phyloP scores from a whole-genome alignment of 2,329 filamentous ascomycete genomes.

The Xenoacremonium recifei region DNA sequence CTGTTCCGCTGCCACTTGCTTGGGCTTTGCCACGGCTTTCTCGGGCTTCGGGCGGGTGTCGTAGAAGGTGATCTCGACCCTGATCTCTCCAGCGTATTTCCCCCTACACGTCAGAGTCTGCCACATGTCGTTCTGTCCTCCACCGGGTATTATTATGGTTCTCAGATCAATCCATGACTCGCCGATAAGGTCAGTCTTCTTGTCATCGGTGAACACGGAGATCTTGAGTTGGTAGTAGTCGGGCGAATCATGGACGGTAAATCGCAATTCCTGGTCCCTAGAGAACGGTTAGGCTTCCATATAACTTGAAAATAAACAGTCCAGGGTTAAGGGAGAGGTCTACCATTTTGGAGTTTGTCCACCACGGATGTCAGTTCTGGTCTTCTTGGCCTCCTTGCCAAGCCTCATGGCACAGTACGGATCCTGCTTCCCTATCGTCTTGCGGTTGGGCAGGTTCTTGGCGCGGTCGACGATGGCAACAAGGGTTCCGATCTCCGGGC shows the following conservation, averaged over 20 bases:
- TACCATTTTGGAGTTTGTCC: constrained; percentile 97
- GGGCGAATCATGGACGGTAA: constrained; percentile 91
- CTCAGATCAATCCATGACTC: constrained; percentile 87
- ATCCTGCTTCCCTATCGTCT: constrained; percentile 98
- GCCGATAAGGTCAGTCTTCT: constrained; percentile 94
- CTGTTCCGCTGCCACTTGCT: constrained; percentile 35
- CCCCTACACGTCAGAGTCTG: constrained; percentile 83
- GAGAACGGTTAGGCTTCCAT: constrained; percentile 16
- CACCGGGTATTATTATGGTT: constrained; percentile 77
- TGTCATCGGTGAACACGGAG: constrained; percentile 97
- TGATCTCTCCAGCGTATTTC: constrained; percentile 93
- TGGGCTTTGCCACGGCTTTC: constrained; percentile 58
- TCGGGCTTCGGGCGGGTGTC: constrained; percentile 82
- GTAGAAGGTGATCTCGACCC: constrained; percentile 95
- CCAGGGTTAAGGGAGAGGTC: constrained; percentile 8
- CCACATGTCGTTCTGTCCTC: constrained; percentile 94
- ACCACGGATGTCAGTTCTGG: constrained; percentile 86
- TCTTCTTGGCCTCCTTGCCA: constrained; percentile 97
- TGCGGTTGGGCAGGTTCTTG: constrained; percentile 94
- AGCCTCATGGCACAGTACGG: constrained; percentile 92
- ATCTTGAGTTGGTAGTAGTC: constrained; percentile 96
- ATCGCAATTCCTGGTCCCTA: constrained; percentile 97
- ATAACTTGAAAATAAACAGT: background rate
- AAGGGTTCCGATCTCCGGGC: constrained; percentile 88
- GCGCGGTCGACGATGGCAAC: constrained; percentile 90